These are phyloP conservation scores for Mangifera indica DNA, from an alignment of 345 rosid genomes.

Conservation along the genomic window DNA sequence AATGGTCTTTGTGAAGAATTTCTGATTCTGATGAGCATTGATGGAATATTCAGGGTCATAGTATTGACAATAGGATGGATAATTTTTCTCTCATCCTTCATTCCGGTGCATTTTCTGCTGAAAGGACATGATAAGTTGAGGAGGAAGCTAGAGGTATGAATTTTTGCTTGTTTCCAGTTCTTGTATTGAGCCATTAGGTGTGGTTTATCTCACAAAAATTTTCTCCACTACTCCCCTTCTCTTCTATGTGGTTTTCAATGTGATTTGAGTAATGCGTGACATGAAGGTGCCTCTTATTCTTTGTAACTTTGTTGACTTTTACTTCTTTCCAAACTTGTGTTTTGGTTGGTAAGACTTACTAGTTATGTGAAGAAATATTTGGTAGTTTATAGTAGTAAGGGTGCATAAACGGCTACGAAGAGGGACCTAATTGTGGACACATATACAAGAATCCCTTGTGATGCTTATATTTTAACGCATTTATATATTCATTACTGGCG, in stretches of 20 bases:
- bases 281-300: background rate
- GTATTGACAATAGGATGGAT: conserved; percentile 87
- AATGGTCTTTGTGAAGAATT: background rate
- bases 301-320: background rate
- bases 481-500: background rate
- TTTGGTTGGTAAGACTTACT: background rate
- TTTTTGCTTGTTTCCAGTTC: conserved; percentile 16
- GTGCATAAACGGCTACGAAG: no score
- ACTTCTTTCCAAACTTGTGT: background rate
- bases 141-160: conserved; percentile 73
- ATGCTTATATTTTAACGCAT: background rate
- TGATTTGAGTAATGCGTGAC: background rate
- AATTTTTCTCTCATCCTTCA: conserved; percentile 73
- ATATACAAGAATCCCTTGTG: background rate
- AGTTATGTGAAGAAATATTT: background rate
- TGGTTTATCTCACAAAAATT: background rate
- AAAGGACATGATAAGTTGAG: conserved; percentile 80
- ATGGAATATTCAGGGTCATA: conserved; percentile 56
- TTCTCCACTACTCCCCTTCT: background rate
- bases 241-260: background rate
- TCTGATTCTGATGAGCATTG: conserved; percentile 16
- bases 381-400: no score
- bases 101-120: conserved; percentile 70
- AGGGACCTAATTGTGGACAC: background rate
- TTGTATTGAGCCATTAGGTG: background rate